A percentile compares a stretch with the other conserved stretches of the same genome.
Conservation (phyloP, 331 rosid species). For the Rhamnella rubrinervis region DNA sequence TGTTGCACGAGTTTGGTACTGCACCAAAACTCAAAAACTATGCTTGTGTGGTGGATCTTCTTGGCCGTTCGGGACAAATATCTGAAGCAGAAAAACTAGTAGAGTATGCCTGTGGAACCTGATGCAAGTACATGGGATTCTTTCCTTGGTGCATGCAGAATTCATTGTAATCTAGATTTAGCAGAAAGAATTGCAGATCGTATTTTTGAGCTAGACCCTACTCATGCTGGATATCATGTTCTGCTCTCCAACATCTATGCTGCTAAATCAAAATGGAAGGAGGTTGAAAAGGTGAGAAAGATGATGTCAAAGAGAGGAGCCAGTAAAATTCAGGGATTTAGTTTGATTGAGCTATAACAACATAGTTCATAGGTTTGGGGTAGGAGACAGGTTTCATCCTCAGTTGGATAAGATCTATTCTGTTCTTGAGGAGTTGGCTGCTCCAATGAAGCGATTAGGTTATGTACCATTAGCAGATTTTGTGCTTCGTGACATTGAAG, state of each 20-base stretch:
- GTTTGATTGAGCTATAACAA: constrained; percentile 27
- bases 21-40: constrained; percentile 22
- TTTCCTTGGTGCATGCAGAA: constrained; percentile 24
- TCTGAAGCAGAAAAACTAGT: constrained; percentile 24
- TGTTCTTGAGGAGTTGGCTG: constrained; percentile 9
- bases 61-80: constrained; percentile 26
- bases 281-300: constrained; percentile 21
- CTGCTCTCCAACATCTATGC: constrained; percentile 30
- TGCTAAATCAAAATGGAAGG: constrained; percentile 21
- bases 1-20: constrained; percentile 12
- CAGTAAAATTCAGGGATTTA: constrained; percentile 27
- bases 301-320: constrained; percentile 15
- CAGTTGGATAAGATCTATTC: constrained; percentile 10
- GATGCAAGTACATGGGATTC: constrained; percentile 30
- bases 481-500: constrained; percentile 59
- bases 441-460: constrained; percentile 10
- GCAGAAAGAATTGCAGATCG: constrained; percentile 29
- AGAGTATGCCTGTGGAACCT: constrained; percentile 21
- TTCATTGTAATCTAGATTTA: constrained; percentile 13
- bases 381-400: constrained; percentile 32
- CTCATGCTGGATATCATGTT: constrained; percentile 12
- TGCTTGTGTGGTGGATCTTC: constrained; percentile 30
- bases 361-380: constrained; percentile 21
- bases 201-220: constrained; percentile 8
- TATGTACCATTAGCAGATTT: constrained; percentile 34